phyloP scores from a whole-genome alignment of 176 grass and related monocot genomes.

The Microstegium vimineum region DNA sequence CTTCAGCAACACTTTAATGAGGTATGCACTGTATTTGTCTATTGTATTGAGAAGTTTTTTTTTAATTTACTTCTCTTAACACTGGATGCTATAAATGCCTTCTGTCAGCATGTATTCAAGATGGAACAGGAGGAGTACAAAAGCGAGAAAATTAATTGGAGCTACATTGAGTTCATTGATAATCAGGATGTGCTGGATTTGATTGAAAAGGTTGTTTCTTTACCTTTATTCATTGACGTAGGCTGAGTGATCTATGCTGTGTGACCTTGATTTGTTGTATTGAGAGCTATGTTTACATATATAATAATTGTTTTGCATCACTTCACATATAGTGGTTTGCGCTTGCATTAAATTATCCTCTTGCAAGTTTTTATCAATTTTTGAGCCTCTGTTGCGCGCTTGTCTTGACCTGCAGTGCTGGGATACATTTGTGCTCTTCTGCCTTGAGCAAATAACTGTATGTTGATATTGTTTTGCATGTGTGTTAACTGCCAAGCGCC shows the following conservation, averaged over 20 bases:
- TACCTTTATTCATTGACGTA: not conserved
- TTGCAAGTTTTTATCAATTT: not conserved
- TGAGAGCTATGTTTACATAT: not conserved
- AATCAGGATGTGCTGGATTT: slow-evolving; percentile 99
- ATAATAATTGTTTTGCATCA: slow-evolving; percentile 9
- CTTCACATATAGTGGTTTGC: not conserved
- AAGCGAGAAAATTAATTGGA: slow-evolving; percentile 95
- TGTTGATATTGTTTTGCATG: not conserved
- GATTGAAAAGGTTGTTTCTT: slow-evolving; percentile 85
- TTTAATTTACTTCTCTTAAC: slow-evolving; percentile 19
- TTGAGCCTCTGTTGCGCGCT: not conserved
- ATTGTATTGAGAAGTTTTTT: not conserved
- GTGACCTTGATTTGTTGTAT: slow-evolving; percentile 8
- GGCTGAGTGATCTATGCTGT: not conserved
- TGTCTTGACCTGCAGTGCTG: not conserved
- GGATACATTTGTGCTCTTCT: not conserved
- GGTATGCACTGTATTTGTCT: slow-evolving; percentile 29
- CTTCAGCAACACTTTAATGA: slow-evolving; percentile 99
- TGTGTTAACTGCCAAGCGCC: not conserved
- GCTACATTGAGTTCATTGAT: slow-evolving; percentile 99
- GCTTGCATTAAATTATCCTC: not conserved
- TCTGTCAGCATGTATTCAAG: slow-evolving; percentile 95
- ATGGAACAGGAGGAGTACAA: slow-evolving; percentile 99
- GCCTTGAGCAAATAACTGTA: not conserved
- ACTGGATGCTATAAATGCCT: slow-evolving; percentile 21